Base-by-base conservation (phyloP, 192 early-diverging fungal genomes). In the Linnemannia hyalina region DNA sequence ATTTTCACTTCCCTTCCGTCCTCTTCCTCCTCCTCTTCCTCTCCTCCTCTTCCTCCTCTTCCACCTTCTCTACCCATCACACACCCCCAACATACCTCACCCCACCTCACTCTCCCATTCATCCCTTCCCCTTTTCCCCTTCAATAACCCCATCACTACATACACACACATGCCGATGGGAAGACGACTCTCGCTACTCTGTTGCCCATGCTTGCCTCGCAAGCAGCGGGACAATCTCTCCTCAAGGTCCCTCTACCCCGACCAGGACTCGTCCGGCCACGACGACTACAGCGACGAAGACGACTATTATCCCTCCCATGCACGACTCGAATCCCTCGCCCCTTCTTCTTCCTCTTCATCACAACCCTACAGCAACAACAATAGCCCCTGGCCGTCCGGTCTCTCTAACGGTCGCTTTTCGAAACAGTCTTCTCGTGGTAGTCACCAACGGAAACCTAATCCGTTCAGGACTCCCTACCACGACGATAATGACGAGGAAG, bases 181-280 rank as follows among this genome's bases (percentile, higher is more conserved):
- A 38, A 73, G 75, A 16, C 68, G 40, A 46, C 75, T 86, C 4
- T 69, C 78, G 6, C 26, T 65, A 32, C 26, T 81, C 3, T 70
- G 80, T 68, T 86, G 78, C 40, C 46, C 84, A 22, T 86, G 84
- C 60, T 75, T 86, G 6, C 84, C 84, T 49, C 74, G 70, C 44
- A 86, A 86, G 41, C 84, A 80, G 57, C 70, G 79, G 3, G 84
- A 86, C 84, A 86, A 86, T 63, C 79, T 86, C 38, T 78, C 79
- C 0, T 77, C 84, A 16, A 40, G 84, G 70, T 73, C 84, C 36
- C 63, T 80, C 22, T 86, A 86, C 65, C 70, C 42, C 1, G 84
- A 86, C 71, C 78, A 86, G 36, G 82, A 84, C 32, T 84, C 70
- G 36, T 75, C 84, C 1, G 77, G 79, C 0, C 70, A 75, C 15